phyloP scores from a whole-genome alignment of 1,139 yeast genomes.

The Kodamaea anthophila region DNA sequence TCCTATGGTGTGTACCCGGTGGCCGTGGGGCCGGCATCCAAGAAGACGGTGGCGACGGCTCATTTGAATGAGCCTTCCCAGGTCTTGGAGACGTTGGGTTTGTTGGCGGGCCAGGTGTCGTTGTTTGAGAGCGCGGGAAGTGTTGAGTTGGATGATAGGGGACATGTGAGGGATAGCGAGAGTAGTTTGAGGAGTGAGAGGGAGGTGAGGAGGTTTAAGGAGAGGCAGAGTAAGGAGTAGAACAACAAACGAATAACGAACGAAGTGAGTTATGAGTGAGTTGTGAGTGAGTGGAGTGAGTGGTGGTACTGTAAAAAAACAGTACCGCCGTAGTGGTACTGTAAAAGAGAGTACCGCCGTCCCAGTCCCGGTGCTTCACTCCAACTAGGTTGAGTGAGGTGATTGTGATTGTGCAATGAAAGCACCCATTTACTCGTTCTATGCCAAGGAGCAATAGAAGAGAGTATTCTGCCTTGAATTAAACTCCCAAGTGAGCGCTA shows the following conservation, averaged over 20 bases:
- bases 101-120: constrained; percentile 69
- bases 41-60: constrained; percentile 80
- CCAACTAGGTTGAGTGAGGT: too few species aligned
- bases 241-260: background rate
- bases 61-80: constrained; percentile 83
- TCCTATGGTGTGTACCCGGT: constrained; percentile 75
- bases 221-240: background rate
- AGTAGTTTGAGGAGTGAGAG: constrained; percentile 4
- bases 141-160: constrained; percentile 68
- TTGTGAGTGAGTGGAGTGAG: too few species aligned
- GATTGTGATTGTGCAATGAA: too few species aligned
- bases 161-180: constrained; percentile 50
- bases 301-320: too few species aligned
- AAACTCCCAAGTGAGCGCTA: too few species aligned
- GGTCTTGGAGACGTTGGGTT: constrained; percentile 79
- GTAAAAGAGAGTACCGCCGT: too few species aligned
- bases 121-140: constrained; percentile 72
- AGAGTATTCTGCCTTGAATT: too few species aligned
- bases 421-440: too few species aligned
- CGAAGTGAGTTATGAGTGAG: too few species aligned
- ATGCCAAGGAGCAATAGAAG: too few species aligned
- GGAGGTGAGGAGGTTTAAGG: constrained; percentile 1
- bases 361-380: too few species aligned
- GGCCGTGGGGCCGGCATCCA: constrained; percentile 92
- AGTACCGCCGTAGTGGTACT: too few species aligned